phyloP scores from a whole-genome alignment of 202 grass and related monocot species.

The Brachypodium distachyon region DNA sequence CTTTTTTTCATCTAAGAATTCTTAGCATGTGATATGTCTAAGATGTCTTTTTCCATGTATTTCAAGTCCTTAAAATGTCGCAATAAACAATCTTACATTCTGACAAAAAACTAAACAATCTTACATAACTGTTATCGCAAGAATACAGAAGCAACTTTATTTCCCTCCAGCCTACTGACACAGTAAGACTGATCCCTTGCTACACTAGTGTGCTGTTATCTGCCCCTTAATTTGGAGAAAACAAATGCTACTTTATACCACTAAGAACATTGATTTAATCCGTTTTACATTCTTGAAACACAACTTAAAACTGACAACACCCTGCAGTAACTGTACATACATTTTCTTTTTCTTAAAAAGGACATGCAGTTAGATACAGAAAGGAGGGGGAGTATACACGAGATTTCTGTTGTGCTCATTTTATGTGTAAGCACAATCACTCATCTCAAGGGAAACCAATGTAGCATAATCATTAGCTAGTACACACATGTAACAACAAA shows the following conservation, averaged over 20 bases:
- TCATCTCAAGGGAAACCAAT: neutral
- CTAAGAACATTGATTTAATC: neutral
- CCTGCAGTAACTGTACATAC: neutral
- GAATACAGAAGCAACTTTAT: neutral
- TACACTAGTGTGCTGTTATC: neutral
- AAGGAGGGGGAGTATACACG: neutral
- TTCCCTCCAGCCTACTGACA: neutral
- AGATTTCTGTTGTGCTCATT: neutral
- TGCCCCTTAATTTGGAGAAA: neutral
- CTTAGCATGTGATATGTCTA: conserved; percentile 32
- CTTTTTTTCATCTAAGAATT: conserved; percentile 1
- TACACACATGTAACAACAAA: neutral
- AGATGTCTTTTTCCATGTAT: conserved; percentile 6
- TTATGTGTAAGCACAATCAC: neutral
- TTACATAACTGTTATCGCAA: neutral
- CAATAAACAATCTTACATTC: too few relatives aligned
- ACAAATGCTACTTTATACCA: neutral
- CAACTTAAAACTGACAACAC: neutral
- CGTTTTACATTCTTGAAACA: neutral
- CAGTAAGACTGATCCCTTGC: neutral
- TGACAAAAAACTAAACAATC: neutral
- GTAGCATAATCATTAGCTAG: neutral
- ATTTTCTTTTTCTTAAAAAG: neutral
- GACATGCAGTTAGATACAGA: neutral
- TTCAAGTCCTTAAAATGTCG: neutral